Percentiles rank a stretch among this genome's conserved stretches.
These are phyloP conservation scores for Gossypium longicalyx DNA, from an alignment of 345 rosid genomes.

Conservation along the genomic window DNA sequence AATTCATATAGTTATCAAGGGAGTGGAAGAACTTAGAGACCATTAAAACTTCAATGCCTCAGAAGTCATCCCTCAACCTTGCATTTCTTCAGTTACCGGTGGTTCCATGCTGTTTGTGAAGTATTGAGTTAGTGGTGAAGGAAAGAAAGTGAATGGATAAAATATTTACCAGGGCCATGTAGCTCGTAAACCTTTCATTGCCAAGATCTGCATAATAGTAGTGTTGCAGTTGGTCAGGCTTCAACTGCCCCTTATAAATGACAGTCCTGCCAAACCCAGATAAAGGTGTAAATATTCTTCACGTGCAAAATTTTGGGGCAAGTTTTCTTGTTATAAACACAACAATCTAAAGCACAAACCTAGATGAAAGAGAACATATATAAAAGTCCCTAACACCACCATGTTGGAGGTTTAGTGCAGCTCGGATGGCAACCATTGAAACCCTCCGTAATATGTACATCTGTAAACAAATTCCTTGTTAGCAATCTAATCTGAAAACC, in stretches of 20 bases:
- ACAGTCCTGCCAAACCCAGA: slow-evolving; percentile 55
- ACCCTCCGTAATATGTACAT: slow-evolving; percentile 91
- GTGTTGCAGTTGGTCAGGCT: slow-evolving; percentile 81
- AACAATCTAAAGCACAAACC: slow-evolving; percentile 36
- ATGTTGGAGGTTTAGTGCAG: slow-evolving; percentile 83
- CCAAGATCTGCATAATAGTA: slow-evolving; percentile 97
- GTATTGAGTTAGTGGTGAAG: slow-evolving; percentile 83
- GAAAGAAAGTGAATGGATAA: slow-evolving; percentile 67
- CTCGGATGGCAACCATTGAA: slow-evolving; percentile 91
- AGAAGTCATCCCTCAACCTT: slow-evolving; percentile 99
- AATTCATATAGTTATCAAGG: slow-evolving; percentile 78
- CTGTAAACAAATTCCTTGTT: slow-evolving; percentile 34
- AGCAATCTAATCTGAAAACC: not conserved
- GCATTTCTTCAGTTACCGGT: slow-evolving; percentile 78
- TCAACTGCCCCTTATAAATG: slow-evolving; percentile 96
- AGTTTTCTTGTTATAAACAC: not conserved
- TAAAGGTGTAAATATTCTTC: not conserved
- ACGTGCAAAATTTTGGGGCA: not conserved
- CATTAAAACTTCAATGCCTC: slow-evolving; percentile 99
- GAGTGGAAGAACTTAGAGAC: slow-evolving; percentile 98
- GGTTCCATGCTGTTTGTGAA: slow-evolving; percentile 96
- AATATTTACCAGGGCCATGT: slow-evolving; percentile 99
- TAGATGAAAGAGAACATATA: slow-evolving; percentile 95
- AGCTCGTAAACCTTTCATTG: slow-evolving; percentile 99
- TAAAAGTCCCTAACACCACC: slow-evolving; percentile 76